Evolutionary conservation across 371 early-diverging fungal species (phyloP).

Genomic region (Enteropsectra breve): DNA sequence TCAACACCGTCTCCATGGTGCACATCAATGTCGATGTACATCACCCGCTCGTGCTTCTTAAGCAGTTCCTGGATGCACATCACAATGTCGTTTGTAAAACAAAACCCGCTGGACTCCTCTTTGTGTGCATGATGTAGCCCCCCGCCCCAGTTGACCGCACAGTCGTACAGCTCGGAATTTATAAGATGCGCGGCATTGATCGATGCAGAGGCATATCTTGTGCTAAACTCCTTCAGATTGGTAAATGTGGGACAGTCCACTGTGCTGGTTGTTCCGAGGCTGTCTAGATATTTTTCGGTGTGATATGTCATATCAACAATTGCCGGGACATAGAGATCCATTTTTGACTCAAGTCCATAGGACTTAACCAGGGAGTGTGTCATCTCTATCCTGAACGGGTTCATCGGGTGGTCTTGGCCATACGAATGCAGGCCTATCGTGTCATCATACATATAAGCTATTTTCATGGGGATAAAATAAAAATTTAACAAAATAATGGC

Average conservation of each 20-base stretch:
- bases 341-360: slow-evolving; percentile 81
- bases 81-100: slow-evolving; percentile 86
- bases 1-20: slow-evolving; percentile 90
- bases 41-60: slow-evolving; percentile 65
- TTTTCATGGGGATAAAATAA: slow-evolving; percentile 31
- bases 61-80: slow-evolving; percentile 74
- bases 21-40: slow-evolving; percentile 84
- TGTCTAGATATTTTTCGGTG: slow-evolving; percentile 35
- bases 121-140: slow-evolving; percentile 88
- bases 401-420: slow-evolving; percentile 83
- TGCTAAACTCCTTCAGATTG: slow-evolving; percentile 85
- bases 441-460: slow-evolving; percentile 60
- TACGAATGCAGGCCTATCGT: slow-evolving; percentile 74
- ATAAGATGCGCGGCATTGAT: slow-evolving; percentile 73
- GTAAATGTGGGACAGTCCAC: slow-evolving; percentile 93
- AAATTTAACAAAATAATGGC: slow-evolving; percentile 13
- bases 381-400: slow-evolving; percentile 91
- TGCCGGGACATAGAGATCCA: slow-evolving; percentile 70
- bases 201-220: slow-evolving; percentile 79
- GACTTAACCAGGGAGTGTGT: slow-evolving; percentile 86
- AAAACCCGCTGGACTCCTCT: slow-evolving; percentile 79
- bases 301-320: slow-evolving; percentile 31
- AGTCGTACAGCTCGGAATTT: slow-evolving; percentile 67
- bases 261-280: slow-evolving; percentile 34
- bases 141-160: slow-evolving; percentile 83